Base-by-base conservation (phyloP, 169 alveolate genomes). In the Ichthyophthirius multifiliis region DNA sequence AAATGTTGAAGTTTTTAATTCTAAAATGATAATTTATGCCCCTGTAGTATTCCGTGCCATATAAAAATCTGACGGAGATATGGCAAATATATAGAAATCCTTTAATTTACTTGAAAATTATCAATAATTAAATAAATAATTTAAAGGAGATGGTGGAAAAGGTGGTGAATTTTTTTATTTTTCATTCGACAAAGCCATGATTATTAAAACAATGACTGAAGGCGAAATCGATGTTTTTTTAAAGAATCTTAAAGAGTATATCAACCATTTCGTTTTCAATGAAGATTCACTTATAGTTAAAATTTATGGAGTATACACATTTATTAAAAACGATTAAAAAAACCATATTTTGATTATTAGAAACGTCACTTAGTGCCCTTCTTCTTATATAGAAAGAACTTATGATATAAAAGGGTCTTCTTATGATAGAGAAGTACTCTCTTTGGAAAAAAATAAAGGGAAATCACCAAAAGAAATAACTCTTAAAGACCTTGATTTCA, bases 151-250 rank as follows among this genome's bases (percentile, higher is more conserved):
- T 71, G 48, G 76, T 15, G 45, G 67, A 12, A 46, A 81, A 16
- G 41, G 86, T 73, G 86, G 86, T 5, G 74, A 73, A 30, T 81
- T 81, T 35, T 81, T 81, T 41, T 81, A 47, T 32, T 67, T 81
- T 37, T 32, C 76, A 27, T 27, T 46, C 12, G 75, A 81, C 43
- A 81, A 74, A 37, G 48, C 41, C 47, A 41, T 81, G 32, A 41
- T 81, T 5, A 48, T 81, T 10, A 81, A 81, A 73, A 67, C 86
- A 0, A 73, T 81, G 35, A 73, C 74, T 12, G 31, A 32, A 55
- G 27, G 43, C 6, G 86, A 81, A 48, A 12, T 67, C 0, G 46
- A 81, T 46, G 65, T 46, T 16, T 67, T 81, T 13, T 7, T 55
- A 13, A 37, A 47, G 6, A 71, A 45, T 5, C 31, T 71, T 2